Evolutionary conservation across 768 basidiomycete species (phyloP).

Genomic region (Pisolithus tinctorius): DNA sequence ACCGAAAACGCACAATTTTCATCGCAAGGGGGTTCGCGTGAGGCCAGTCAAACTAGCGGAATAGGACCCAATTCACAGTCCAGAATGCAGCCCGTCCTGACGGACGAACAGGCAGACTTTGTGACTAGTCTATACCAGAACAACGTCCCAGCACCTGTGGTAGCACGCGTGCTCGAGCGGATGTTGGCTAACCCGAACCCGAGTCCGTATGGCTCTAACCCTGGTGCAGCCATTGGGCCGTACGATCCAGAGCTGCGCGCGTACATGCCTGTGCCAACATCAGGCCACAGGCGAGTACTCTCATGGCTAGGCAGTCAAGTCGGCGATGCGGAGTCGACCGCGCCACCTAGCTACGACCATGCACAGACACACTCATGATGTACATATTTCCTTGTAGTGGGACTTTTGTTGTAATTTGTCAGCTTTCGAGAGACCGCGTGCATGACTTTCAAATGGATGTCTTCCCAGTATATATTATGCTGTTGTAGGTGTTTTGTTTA

Average conservation of each 20-base stretch:
- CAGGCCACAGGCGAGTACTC: too few species aligned
- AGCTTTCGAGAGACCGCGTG: too few species aligned
- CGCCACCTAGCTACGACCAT: too few species aligned
- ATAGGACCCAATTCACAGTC: background rate
- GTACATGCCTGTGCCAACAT: background rate
- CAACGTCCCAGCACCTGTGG: constrained; percentile 20
- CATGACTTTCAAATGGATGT: too few species aligned
- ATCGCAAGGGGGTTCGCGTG: background rate
- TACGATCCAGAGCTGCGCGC: background rate
- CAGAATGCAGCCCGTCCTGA: constrained; percentile 1
- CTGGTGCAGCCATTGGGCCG: background rate
- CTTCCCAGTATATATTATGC: too few species aligned
- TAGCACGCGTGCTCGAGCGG: constrained; percentile 21
- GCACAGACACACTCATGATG: too few species aligned
- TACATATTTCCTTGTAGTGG: too few species aligned
- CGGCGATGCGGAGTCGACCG: too few species aligned
- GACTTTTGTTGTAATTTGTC: too few species aligned
- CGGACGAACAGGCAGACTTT: constrained; percentile 21
- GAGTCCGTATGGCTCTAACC: background rate
- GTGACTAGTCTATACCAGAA: constrained; percentile 18
- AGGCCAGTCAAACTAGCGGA: background rate
- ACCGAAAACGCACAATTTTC: constrained; percentile 10
- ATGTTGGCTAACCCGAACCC: constrained; percentile 13
- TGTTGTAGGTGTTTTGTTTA: too few species aligned
- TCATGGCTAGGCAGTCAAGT: too few species aligned